phyloP scores from a whole-genome alignment of 768 basidiomycete genomes.

The Pleurotus citrinopileatus region DNA sequence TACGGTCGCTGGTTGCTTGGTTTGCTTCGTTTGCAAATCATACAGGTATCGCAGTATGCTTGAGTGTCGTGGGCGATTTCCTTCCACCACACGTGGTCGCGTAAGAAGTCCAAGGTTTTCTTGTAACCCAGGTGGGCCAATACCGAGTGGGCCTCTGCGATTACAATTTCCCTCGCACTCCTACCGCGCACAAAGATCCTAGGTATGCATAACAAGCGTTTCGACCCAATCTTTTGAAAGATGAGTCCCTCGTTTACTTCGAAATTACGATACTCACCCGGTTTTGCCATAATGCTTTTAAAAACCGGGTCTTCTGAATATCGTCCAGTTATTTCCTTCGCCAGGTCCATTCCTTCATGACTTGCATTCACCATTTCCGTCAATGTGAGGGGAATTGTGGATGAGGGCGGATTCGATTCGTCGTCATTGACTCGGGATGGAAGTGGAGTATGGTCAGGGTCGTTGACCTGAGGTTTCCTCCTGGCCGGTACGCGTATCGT shows the following conservation, averaged over 20 bases:
- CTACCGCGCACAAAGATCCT: slow-evolving; percentile 6
- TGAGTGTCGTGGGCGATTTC: slow-evolving; percentile 22
- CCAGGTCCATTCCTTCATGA: slow-evolving; percentile 11
- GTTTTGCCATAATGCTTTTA: slow-evolving; percentile 12
- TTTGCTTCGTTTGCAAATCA: slow-evolving; percentile 14
- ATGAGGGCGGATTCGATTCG: no score
- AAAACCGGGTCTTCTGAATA: slow-evolving; percentile 22
- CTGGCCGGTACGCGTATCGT: no score
- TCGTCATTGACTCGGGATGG: no score
- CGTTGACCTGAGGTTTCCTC: no score
- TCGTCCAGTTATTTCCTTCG: neutral
- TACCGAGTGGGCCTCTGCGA: slow-evolving; percentile 20
- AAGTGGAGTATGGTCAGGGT: no score
- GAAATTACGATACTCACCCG: no score
- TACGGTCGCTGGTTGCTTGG: slow-evolving; percentile 14
- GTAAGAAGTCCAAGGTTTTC: slow-evolving; percentile 28
- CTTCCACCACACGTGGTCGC: slow-evolving; percentile 19
- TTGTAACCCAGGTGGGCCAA: slow-evolving; percentile 25
- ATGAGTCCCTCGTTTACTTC: slow-evolving; percentile 13
- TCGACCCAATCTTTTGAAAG: slow-evolving; percentile 12
- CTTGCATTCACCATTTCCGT: no score
- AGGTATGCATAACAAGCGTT: slow-evolving; percentile 17
- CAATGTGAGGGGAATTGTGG: no score
- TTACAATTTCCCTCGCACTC: slow-evolving; percentile 23
- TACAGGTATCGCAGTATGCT: slow-evolving; percentile 25